Evolutionary conservation across 2,329 filamentous ascomycete species (phyloP).

Genomic region (Furcasterigmium furcatum): DNA sequence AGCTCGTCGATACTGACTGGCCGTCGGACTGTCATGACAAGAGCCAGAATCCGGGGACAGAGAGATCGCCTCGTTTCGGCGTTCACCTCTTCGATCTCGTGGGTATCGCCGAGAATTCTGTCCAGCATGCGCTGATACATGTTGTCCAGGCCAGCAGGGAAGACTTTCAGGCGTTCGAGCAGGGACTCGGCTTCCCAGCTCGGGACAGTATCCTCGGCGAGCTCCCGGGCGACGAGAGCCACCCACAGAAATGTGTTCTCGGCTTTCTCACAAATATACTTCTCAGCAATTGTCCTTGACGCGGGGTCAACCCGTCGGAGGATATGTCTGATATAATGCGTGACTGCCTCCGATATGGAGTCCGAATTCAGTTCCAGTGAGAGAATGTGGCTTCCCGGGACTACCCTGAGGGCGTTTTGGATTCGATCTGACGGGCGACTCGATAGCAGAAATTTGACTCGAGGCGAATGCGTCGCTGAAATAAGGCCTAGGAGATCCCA

Average conservation of each 20-base stretch:
- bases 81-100: not conserved
- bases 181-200: not conserved
- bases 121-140: constrained; percentile 35
- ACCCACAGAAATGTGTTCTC: constrained; percentile 37
- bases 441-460: not conserved
- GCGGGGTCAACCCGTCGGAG: not conserved
- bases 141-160: constrained; percentile 27
- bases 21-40: not conserved
- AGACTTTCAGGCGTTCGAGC: constrained; percentile 3
- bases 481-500: not conserved
- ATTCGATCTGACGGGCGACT: constrained; percentile 15
- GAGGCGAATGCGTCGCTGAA: not conserved
- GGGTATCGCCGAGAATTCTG: constrained; percentile 18
- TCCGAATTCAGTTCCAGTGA: constrained; percentile 9
- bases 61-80: not conserved
- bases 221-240: constrained; percentile 15
- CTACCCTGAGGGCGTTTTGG: constrained; percentile 5
- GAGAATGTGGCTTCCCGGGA: not conserved
- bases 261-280: constrained; percentile 23
- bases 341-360: constrained; percentile 12
- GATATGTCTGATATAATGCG: not conserved
- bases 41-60: not conserved
- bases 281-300: constrained; percentile 7
- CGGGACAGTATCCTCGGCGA: not conserved
- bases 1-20: not conserved